Percentiles rank a stretch among this genome's conserved stretches.
These are phyloP conservation scores for Spinellus fusiger DNA, from an alignment of 192 early-diverging fungal genomes.

Conservation along the genomic window DNA sequence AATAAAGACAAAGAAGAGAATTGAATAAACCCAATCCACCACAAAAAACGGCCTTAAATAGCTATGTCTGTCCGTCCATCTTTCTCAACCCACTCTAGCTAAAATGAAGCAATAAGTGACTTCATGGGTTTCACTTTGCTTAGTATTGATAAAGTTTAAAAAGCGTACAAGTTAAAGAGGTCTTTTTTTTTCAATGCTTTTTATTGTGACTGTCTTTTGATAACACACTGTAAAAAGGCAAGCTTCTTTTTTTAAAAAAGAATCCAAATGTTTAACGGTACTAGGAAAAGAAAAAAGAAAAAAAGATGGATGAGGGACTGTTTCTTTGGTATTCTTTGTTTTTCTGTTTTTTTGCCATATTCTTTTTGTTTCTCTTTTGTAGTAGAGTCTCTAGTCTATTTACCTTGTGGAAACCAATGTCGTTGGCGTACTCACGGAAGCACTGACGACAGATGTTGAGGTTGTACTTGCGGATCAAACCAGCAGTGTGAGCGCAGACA, in stretches of 20 bases:
- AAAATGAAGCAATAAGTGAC: not conserved
- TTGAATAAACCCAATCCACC: no score
- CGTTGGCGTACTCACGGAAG: constrained; percentile 98
- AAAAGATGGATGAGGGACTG: not conserved
- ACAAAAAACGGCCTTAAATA: no score
- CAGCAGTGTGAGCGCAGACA: constrained; percentile 97
- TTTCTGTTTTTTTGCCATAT: not conserved
- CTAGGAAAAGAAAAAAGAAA: not conserved
- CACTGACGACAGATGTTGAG: constrained; percentile 99
- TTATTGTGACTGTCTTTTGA: constrained; percentile 1
- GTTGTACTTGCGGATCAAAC: constrained; percentile 99
- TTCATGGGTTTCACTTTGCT: not conserved
- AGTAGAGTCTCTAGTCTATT: constrained; percentile 5
- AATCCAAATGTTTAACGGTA: constrained; percentile 5
- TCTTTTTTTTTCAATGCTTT: constrained; percentile 1
- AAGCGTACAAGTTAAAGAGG: not conserved
- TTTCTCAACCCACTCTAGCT: not conserved
- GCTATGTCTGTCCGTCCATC: no score
- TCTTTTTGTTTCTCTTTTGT: no score
- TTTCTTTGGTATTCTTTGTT: not conserved
- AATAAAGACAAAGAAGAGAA: not conserved
- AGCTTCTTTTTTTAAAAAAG: constrained; percentile 1
- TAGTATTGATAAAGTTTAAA: not conserved
- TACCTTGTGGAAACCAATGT: constrained; percentile 99
- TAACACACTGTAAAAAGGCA: not conserved